Conservation (phyloP, 805 yeast genomes). For the Wickerhamomyces hampshirensis region DNA sequence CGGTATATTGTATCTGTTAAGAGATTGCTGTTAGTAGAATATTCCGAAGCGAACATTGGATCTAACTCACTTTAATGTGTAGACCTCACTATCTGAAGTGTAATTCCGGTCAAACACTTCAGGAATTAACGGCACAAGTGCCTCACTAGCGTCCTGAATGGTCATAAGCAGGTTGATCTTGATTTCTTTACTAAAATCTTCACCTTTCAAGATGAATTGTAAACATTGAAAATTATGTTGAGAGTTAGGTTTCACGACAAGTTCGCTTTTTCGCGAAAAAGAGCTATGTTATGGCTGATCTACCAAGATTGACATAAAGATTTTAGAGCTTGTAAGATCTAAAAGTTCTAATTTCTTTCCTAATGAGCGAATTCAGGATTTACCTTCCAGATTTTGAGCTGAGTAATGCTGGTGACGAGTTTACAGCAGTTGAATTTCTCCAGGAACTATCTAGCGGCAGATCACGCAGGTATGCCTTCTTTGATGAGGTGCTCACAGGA, state of each 20-base stretch:
- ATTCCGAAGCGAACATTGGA: not conserved
- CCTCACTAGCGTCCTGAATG: too few species aligned
- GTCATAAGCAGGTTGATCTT: too few species aligned
- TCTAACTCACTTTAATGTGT: constrained; percentile 17
- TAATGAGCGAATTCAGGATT: not conserved
- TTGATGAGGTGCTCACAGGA: constrained; percentile 14
- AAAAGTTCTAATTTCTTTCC: too few species aligned
- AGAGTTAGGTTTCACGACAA: too few species aligned
- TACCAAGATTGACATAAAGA: too few species aligned
- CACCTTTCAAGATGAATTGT: too few species aligned
- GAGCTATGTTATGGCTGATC: too few species aligned
- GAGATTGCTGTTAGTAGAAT: constrained; percentile 1
- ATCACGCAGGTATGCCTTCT: constrained; percentile 2
- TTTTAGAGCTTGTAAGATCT: too few species aligned
- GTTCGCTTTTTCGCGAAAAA: too few species aligned
- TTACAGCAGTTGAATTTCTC: not conserved
- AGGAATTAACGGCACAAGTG: constrained; percentile 20
- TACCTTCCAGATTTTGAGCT: not conserved
- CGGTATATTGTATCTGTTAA: constrained; percentile 18
- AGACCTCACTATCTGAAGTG: constrained; percentile 18
- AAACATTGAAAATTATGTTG: too few species aligned
- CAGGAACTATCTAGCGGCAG: not conserved
- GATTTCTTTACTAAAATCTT: too few species aligned
- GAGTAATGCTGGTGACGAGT: not conserved
- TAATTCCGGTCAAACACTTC: constrained; percentile 18